phyloP scores from a whole-genome alignment of 176 grass and related monocot species.

The Avena insularis region DNA sequence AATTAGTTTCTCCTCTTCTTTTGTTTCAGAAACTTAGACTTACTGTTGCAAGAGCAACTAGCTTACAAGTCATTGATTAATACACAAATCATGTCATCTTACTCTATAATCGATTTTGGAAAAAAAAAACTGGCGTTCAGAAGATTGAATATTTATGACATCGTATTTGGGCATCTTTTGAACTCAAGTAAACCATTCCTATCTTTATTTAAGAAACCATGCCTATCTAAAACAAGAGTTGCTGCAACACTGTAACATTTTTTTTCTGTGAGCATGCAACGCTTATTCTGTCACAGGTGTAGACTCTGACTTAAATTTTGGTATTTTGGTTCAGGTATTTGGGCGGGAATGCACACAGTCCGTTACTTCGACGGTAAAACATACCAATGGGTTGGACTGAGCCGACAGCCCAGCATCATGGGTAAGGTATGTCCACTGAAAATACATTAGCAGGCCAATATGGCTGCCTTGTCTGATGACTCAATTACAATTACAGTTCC shows the following conservation, averaged over 20 bases:
- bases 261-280: neutral
- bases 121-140: neutral
- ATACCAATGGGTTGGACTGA: conserved; percentile 97
- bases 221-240: neutral
- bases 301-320: neutral
- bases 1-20: neutral
- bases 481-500: neutral
- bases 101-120: neutral
- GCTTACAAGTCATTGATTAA: conserved; percentile 3
- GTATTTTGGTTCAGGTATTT: conserved; percentile 83
- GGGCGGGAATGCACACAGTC: conserved; percentile 96
- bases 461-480: neutral
- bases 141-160: conserved; percentile 1
- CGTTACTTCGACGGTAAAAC: conserved; percentile 98
- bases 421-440: conserved; percentile 82
- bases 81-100: neutral
- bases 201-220: too few relatives aligned
- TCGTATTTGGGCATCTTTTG: neutral
- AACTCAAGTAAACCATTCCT: neutral
- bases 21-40: conserved; percentile 8
- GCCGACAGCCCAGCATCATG: conserved; percentile 94
- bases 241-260: neutral
- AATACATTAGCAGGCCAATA: conserved; percentile 1
- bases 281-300: neutral
- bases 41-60: neutral